Base-by-base conservation (phyloP, 2,329 filamentous ascomycete species). In the Fusarium albosuccineum region DNA sequence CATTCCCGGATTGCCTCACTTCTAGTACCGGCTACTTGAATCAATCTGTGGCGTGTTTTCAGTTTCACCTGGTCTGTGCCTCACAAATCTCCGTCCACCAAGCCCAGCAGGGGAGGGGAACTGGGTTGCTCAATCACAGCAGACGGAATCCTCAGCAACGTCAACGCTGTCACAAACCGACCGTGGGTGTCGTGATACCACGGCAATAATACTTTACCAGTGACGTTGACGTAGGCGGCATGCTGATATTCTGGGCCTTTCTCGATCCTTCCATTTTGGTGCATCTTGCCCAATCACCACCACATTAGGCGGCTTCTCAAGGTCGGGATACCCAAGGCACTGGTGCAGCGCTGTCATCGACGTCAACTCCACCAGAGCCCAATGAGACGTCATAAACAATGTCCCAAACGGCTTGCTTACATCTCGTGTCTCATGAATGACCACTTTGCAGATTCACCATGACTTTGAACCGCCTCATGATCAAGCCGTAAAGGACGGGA, bases 261-360 rank as follows among this genome's bases (percentile, higher is more conserved):
- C 64, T 62, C 54, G 42, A 58, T 48, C 46, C 53, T 67, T 67
- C 66, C 55, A 29, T 55, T 59, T 37, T 27, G 29, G 36, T 30
- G n/a, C n/a, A 22, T 9, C 9, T 42, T 29, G 48, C 34, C 66
- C 57, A 70, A 66, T 69, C 50, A 55, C 44, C 22, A 40, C 41
- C 16, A n/a, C 22, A 37, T 27, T 10, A n/a, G 54, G 37, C 37
- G 30, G 26, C 16, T 49, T 27, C 22, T 22, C 26, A 27, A 48
- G 59, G 58, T 65, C 55, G 46, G 55, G 55, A 64, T 70, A 71
- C 55, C 57, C 59, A 73, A 59, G 61, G 54, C 53, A 62, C 55
- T 59, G 56, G 44, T 39, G 45, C 45, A 46, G 41, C 56, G 58
- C 60, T 59, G 45, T 49, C 61, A 57, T 49, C 55, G 40, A 50